A percentile compares a stretch with the other conserved stretches of the same genome.
These are phyloP conservation scores for Paraphaeosphaeria minitans DNA, from an alignment of 2,329 filamentous ascomycete species.

Conservation along the genomic window DNA sequence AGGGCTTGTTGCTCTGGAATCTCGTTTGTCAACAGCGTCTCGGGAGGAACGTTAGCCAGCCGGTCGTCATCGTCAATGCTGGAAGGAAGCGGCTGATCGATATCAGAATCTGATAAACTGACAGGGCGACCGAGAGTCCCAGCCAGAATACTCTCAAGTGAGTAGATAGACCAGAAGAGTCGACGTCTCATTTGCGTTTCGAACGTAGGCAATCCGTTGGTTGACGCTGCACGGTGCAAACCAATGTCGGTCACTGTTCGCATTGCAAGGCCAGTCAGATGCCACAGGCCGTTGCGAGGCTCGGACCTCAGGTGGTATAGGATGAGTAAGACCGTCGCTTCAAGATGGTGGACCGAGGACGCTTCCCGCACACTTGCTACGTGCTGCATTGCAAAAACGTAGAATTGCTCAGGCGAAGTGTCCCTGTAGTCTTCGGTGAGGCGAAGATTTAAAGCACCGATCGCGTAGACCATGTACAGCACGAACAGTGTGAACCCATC, in stretches of 20 bases:
- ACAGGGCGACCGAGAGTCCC: constrained; percentile 58
- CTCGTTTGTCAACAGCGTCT: background rate
- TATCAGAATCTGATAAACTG: constrained; percentile 58
- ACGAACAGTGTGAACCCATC: constrained; percentile 58
- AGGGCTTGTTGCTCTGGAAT: constrained; percentile 5
- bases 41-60: constrained; percentile 1
- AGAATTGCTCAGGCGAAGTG: constrained; percentile 50
- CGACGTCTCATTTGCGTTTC: constrained; percentile 54
- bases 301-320: constrained; percentile 58
- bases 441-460: constrained; percentile 56
- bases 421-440: constrained; percentile 54
- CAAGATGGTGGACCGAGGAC: constrained; percentile 57
- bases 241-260: constrained; percentile 59
- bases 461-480: constrained; percentile 59
- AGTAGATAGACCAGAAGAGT: constrained; percentile 60
- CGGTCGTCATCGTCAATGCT: constrained; percentile 51
- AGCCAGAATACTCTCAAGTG: constrained; percentile 56
- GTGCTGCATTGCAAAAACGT: constrained; percentile 56
- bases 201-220: constrained; percentile 49
- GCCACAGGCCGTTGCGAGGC: constrained; percentile 59
- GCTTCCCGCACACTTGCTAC: constrained; percentile 56
- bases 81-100: constrained; percentile 56
- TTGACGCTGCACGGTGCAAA: constrained; percentile 56
- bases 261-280: constrained; percentile 61
- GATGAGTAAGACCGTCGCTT: constrained; percentile 58